Evolutionary conservation across 2,329 filamentous ascomycete species (phyloP).

Genomic region (Colletotrichum cordylinicola): DNA sequence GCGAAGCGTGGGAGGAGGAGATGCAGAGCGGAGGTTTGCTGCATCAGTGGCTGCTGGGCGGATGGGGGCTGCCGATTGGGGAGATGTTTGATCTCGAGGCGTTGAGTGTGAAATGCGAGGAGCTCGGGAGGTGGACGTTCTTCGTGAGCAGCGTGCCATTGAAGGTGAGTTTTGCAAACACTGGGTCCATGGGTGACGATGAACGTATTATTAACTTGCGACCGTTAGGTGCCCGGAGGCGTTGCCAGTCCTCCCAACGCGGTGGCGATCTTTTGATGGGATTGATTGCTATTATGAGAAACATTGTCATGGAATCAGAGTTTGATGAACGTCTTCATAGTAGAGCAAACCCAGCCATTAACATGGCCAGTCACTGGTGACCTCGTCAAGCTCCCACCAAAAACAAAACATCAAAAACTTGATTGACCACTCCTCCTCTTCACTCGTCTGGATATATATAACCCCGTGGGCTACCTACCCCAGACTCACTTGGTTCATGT

Average conservation of each 20-base stretch:
- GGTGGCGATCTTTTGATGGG: slow-evolving; percentile 36
- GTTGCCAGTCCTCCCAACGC: slow-evolving; percentile 44
- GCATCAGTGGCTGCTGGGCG: slow-evolving; percentile 49
- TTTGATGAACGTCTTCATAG: background rate
- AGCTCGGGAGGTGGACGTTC: slow-evolving; percentile 40
- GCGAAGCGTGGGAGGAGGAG: slow-evolving; percentile 24
- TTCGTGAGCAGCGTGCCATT: slow-evolving; percentile 45
- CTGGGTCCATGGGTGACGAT: background rate
- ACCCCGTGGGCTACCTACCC: background rate
- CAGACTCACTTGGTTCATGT: background rate
- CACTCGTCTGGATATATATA: background rate
- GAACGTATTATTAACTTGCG: background rate
- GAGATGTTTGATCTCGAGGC: slow-evolving; percentile 53
- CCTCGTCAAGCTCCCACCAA: background rate
- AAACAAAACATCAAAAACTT: background rate
- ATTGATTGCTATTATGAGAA: background rate
- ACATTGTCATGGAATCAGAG: background rate
- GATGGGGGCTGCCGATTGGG: slow-evolving; percentile 58
- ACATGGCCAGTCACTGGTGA: background rate
- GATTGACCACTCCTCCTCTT: background rate
- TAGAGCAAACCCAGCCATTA: background rate
- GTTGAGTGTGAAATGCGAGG: slow-evolving; percentile 37
- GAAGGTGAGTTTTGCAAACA: slow-evolving; percentile 25
- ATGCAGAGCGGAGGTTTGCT: slow-evolving; percentile 22
- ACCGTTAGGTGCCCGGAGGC: slow-evolving; percentile 35